Conservation (phyloP, 306 rosid genomes). For the Cajanus cajan region DNA sequence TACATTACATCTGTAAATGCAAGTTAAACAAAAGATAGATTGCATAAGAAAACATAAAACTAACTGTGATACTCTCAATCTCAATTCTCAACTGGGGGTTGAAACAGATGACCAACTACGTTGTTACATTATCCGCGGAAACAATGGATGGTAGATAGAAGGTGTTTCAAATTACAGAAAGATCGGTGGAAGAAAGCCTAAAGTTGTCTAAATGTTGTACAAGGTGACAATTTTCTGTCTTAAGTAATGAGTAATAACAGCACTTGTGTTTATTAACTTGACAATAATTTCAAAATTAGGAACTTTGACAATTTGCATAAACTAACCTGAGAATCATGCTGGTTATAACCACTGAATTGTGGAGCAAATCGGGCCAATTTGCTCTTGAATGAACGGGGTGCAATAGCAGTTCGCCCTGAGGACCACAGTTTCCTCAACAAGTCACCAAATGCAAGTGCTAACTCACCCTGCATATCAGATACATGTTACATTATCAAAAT, state of each 20-base stretch:
- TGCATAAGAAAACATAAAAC: not conserved
- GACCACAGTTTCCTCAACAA: slow-evolving; percentile 96
- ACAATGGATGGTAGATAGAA: not conserved
- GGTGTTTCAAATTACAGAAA: not conserved
- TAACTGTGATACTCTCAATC: not conserved
- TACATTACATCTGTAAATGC: not conserved
- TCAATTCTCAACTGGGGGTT: slow-evolving; percentile 11
- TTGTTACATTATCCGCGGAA: not conserved
- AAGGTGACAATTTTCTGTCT: not conserved
- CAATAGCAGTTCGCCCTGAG: slow-evolving; percentile 73
- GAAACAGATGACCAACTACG: not conserved
- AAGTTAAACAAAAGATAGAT: slow-evolving; percentile 1
- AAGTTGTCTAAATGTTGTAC: not conserved
- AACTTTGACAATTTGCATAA: slow-evolving; percentile 16
- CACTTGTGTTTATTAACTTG: not conserved
- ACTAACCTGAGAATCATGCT: slow-evolving; percentile 98
- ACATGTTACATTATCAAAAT: slow-evolving; percentile 23
- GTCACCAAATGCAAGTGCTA: slow-evolving; percentile 95
- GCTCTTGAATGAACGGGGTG: slow-evolving; percentile 93
- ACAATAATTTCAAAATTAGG: slow-evolving; percentile 21
- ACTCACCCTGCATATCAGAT: slow-evolving; percentile 79
- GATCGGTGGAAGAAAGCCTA: slow-evolving; percentile 5
- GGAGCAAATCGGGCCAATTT: slow-evolving; percentile 98
- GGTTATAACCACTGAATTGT: slow-evolving; percentile 97
- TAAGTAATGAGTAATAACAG: not conserved